Evolutionary conservation across 2,329 filamentous ascomycete species (phyloP).

Genomic region (Colletotrichum melonis): DNA sequence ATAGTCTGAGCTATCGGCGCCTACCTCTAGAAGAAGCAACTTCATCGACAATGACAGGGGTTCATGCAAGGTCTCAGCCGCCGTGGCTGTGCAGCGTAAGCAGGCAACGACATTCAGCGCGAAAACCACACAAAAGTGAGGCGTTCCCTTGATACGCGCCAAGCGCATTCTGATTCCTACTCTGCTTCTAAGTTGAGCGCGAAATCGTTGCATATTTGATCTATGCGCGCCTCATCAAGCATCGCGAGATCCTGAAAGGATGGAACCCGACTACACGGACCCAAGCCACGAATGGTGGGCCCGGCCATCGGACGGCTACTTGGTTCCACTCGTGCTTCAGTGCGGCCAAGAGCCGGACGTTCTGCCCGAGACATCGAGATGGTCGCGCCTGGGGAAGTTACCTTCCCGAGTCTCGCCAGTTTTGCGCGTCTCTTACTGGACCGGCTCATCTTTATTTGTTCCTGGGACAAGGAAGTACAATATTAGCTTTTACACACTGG

Average conservation of each 20-base stretch:
- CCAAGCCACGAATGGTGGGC: neutral
- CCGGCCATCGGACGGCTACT: constrained; percentile 1
- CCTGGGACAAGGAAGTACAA: neutral
- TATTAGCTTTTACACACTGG: neutral
- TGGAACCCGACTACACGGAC: neutral
- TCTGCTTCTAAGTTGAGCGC: neutral
- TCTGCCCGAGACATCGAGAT: neutral
- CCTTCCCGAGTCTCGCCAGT: neutral
- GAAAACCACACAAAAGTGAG: neutral
- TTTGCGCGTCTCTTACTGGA: neutral
- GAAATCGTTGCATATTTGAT: neutral
- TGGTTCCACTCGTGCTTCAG: constrained; percentile 3
- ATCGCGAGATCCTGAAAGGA: neutral
- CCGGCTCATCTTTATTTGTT: neutral
- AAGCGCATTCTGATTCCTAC: neutral
- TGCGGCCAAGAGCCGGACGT: neutral
- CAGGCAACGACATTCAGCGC: neutral
- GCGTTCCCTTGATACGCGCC: neutral
- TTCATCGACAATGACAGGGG: neutral
- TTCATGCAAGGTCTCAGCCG: neutral
- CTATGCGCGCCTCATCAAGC: neutral
- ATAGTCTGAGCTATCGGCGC: neutral
- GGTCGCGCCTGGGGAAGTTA: neutral
- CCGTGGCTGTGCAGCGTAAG: neutral
- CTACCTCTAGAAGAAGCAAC: too few species aligned